Evolutionary conservation across 345 rosid genomes (phyloP).

Genomic region (Linum trigynum): DNA sequence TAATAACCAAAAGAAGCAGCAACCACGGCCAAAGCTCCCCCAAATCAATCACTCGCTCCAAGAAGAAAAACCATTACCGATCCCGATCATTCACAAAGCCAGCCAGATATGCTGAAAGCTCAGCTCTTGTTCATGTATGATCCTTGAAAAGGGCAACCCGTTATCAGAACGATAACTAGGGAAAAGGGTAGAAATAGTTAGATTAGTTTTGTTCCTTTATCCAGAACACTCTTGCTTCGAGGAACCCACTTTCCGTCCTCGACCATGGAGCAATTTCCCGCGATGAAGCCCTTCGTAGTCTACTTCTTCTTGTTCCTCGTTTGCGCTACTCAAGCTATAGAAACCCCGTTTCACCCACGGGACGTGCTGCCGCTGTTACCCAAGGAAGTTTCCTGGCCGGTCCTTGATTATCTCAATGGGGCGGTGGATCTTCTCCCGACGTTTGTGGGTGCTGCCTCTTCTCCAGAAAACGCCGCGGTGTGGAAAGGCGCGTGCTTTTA

Average conservation of each 20-base stretch:
- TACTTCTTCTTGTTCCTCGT: conserved; percentile 5
- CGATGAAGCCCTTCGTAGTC: neutral
- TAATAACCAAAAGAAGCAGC: no score
- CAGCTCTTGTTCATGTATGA: no score
- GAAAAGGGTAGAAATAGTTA: no score
- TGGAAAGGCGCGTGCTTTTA: conserved; percentile 98
- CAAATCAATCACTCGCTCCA: no score
- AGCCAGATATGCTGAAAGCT: no score
- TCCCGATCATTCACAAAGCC: no score
- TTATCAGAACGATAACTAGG: no score
- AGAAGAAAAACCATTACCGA: no score
- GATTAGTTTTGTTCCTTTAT: no score
- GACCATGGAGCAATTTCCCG: conserved; percentile 12
- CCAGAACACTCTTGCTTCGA: no score
- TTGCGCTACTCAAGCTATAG: conserved; percentile 10
- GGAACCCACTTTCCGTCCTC: neutral
- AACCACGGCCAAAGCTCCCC: no score
- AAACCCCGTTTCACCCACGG: conserved; percentile 56
- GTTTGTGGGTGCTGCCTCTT: conserved; percentile 69
- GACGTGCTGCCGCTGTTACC: conserved; percentile 75
- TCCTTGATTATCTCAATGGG: conserved; percentile 48
- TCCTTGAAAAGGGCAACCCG: no score
- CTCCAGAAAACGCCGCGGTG: conserved; percentile 30
- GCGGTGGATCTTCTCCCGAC: conserved; percentile 72
- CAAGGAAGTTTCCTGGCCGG: conserved; percentile 65